phyloP scores from a whole-genome alignment of 2,329 filamentous ascomycete species.

The Epichloe scottii region DNA sequence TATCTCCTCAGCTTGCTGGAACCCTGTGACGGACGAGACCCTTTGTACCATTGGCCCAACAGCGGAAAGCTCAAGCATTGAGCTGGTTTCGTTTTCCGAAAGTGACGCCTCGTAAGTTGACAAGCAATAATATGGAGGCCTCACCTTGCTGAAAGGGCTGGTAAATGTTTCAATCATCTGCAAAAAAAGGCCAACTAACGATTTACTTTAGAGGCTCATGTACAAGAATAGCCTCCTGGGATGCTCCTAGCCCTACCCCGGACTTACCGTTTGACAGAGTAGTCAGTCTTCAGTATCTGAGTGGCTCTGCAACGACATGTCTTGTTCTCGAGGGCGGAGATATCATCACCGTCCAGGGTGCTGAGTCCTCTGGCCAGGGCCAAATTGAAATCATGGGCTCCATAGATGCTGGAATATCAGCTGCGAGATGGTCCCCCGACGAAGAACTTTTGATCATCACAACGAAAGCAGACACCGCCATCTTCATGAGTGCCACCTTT shows the following conservation, averaged over 20 bases:
- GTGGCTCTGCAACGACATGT: slow-evolving; percentile 65
- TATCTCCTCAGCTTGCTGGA: slow-evolving; percentile 75
- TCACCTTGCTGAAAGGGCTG: background rate
- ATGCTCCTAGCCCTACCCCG: slow-evolving; percentile 68
- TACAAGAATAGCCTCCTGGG: slow-evolving; percentile 64
- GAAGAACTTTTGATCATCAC: slow-evolving; percentile 79
- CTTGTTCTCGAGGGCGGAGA: slow-evolving; percentile 83
- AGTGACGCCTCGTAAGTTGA: slow-evolving; percentile 19
- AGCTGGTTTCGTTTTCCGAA: slow-evolving; percentile 47
- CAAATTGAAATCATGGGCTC: slow-evolving; percentile 92
- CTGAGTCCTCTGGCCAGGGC: slow-evolving; percentile 34
- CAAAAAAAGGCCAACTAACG: background rate
- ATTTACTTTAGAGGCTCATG: slow-evolving; percentile 11
- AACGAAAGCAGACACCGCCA: slow-evolving; percentile 64
- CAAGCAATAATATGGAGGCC: background rate
- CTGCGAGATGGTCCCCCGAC: slow-evolving; percentile 87
- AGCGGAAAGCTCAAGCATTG: slow-evolving; percentile 54
- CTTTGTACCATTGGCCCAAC: slow-evolving; percentile 79
- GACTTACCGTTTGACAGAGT: slow-evolving; percentile 65
- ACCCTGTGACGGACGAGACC: slow-evolving; percentile 62
- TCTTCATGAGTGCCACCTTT: slow-evolving; percentile 89
- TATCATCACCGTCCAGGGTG: slow-evolving; percentile 72
- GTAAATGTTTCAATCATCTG: background rate
- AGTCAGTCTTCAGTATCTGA: slow-evolving; percentile 71
- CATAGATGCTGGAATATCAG: slow-evolving; percentile 81